phyloP scores from a whole-genome alignment of 495 filamentous ascomycete species.

The Lophium mytilinum region DNA sequence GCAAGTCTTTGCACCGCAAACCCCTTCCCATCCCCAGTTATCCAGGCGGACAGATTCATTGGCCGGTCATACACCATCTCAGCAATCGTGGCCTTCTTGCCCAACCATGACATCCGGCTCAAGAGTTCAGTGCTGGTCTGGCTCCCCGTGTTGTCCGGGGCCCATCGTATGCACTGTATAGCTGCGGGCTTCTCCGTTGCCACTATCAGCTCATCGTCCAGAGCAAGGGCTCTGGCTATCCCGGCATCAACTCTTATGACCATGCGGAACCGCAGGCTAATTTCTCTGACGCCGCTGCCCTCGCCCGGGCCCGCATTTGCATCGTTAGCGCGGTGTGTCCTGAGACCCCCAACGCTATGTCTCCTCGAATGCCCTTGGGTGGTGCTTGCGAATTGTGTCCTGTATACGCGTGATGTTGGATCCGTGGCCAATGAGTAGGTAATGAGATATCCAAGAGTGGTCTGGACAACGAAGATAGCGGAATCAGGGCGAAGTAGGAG shows the following conservation, averaged over 20 bases:
- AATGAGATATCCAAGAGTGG: conserved; percentile 76
- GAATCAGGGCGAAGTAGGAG: conserved; percentile 87
- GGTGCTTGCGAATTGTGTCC: conserved; percentile 61
- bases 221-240: conserved; percentile 74
- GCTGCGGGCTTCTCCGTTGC: conserved; percentile 89
- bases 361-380: conserved; percentile 59
- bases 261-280: conserved; percentile 89
- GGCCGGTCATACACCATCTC: conserved; percentile 96
- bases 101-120: conserved; percentile 75
- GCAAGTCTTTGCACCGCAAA: conserved; percentile 80
- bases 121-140: conserved; percentile 90
- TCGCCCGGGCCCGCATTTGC: conserved; percentile 51
- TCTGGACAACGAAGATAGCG: conserved; percentile 86
- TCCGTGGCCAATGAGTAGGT: conserved; percentile 91
- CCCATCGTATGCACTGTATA: conserved; percentile 94
- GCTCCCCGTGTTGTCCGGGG: conserved; percentile 64
- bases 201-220: conserved; percentile 90
- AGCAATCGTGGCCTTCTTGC: conserved; percentile 61
- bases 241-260: conserved; percentile 97
- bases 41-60: conserved; percentile 94
- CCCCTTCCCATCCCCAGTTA: conserved; percentile 80
- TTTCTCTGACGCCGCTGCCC: conserved; percentile 72
- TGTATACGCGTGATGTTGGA: conserved; percentile 72
- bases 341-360: conserved; percentile 54
- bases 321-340: conserved; percentile 44